Percentiles rank a stretch among this genome's conserved stretches.
These are phyloP conservation scores for Meripilus lineatus DNA, from an alignment of 1,284 basidiomycete genomes.

Conservation along the genomic window DNA sequence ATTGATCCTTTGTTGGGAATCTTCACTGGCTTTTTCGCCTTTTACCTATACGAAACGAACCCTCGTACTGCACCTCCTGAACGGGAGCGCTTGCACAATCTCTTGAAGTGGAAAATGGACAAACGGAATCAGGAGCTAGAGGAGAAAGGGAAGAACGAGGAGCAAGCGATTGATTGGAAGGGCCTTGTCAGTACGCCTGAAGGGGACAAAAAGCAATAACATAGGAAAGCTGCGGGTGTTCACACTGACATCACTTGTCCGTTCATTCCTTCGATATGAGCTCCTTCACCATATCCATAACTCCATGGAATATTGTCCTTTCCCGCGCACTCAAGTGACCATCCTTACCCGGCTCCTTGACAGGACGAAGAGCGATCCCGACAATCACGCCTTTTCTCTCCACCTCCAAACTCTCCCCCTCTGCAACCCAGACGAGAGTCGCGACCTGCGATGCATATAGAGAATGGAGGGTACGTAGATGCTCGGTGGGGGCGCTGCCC, in stretches of 20 bases:
- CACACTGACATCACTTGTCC: background rate
- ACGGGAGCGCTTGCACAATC: conserved; percentile 58
- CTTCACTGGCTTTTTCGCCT: conserved; percentile 81
- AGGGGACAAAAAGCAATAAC: conserved; percentile 1
- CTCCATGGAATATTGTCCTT: conserved; percentile 53
- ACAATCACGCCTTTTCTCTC: conserved; percentile 56
- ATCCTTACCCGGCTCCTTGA: conserved; percentile 25
- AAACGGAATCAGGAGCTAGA: conserved; percentile 23
- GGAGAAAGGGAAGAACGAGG: conserved; percentile 6
- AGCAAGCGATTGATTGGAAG: conserved; percentile 14
- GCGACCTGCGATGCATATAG: conserved; percentile 85
- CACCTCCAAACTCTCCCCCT: conserved; percentile 35
- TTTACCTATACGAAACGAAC: conserved; percentile 80
- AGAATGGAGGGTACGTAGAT: conserved; percentile 68
- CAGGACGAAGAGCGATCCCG: conserved; percentile 58
- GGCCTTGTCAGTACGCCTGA: conserved; percentile 9
- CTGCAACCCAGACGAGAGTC: conserved; percentile 71
- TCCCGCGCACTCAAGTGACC: conserved; percentile 40
- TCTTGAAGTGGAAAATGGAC: conserved; percentile 58
- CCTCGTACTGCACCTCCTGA: conserved; percentile 69
- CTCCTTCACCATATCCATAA: conserved; percentile 64
- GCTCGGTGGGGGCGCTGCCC: conserved; percentile 62
- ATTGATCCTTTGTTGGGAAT: conserved; percentile 75
- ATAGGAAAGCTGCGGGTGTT: background rate
- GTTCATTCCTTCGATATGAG: conserved; percentile 23